A percentile compares a stretch with the other conserved stretches of the same genome.
Evolutionary conservation across 2,329 filamentous ascomycete species (phyloP).

Genomic region (Metarhizium album): DNA sequence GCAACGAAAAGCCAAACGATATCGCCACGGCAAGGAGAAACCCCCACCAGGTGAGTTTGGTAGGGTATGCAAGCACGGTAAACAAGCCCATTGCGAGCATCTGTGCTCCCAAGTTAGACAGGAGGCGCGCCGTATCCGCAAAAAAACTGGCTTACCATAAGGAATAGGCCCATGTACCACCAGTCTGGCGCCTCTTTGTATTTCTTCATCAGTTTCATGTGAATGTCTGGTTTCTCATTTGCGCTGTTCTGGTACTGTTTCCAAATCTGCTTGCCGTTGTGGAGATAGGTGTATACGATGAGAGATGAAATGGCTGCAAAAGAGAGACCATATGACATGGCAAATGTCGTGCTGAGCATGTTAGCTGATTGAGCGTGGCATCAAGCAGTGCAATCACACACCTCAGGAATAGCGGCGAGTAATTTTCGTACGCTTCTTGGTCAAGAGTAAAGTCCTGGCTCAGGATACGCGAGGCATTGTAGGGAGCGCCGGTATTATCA

Average conservation of each 20-base stretch:
- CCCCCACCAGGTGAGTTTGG: conserved; percentile 62
- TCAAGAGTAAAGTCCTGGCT: conserved; percentile 52
- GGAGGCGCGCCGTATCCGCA: neutral
- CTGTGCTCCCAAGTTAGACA: conserved; percentile 18
- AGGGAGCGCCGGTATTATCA: conserved; percentile 55
- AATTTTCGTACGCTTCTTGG: conserved; percentile 50
- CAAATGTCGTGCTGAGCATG: conserved; percentile 53
- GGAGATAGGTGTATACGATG: conserved; percentile 55
- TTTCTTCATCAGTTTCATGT: conserved; percentile 53
- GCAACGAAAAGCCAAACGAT: conserved; percentile 52
- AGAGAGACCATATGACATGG: conserved; percentile 57
- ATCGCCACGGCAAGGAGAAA: conserved; percentile 57
- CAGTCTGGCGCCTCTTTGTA: conserved; percentile 52
- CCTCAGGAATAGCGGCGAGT: conserved; percentile 58
- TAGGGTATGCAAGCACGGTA: conserved; percentile 49
- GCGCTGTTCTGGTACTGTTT: conserved; percentile 48
- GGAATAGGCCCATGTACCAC: conserved; percentile 53
- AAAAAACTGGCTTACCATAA: conserved; percentile 29
- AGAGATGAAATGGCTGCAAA: conserved; percentile 63
- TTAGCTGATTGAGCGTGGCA: neutral
- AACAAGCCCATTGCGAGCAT: conserved; percentile 44
- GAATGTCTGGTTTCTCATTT: conserved; percentile 49
- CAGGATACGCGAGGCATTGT: conserved; percentile 55
- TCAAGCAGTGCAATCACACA: conserved; percentile 11
- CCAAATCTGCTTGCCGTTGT: conserved; percentile 58